These are phyloP conservation scores for Nannochloris sp. DNA, from an alignment of 139 green algal genomes.

Conservation along the genomic window DNA sequence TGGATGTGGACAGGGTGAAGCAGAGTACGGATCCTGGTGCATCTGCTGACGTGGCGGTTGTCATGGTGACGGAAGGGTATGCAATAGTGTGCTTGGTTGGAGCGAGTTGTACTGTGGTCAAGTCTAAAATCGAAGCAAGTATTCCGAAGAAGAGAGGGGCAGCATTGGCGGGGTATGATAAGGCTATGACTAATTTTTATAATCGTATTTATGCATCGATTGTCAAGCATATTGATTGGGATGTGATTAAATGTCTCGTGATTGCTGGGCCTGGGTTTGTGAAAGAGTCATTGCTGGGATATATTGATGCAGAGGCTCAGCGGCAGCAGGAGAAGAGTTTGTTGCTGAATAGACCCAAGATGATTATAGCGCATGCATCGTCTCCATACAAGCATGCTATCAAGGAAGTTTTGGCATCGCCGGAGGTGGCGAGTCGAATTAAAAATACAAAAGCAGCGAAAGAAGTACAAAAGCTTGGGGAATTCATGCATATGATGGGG, in stretches of 20 bases:
- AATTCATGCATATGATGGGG: constrained; percentile 81
- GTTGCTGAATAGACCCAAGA: constrained; percentile 67
- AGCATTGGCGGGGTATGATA: constrained; percentile 79
- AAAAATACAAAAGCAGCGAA: constrained; percentile 80
- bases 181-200: constrained; percentile 69
- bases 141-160: constrained; percentile 84
- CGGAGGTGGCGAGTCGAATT: constrained; percentile 37
- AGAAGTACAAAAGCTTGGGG: constrained; percentile 58
- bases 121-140: constrained; percentile 72
- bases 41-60: constrained; percentile 80
- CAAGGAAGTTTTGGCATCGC: constrained; percentile 61
- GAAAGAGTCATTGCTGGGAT: constrained; percentile 81
- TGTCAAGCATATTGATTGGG: constrained; percentile 77
- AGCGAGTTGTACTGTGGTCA: constrained; percentile 55
- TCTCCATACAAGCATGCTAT: constrained; percentile 85
- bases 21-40: constrained; percentile 54
- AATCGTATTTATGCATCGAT: constrained; percentile 51
- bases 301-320: constrained; percentile 47
- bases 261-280: constrained; percentile 91
- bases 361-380: constrained; percentile 63
- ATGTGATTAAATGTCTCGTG: constrained; percentile 82
- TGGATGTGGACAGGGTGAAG: constrained; percentile 69
- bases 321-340: constrained; percentile 25
- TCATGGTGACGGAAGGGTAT: constrained; percentile 89
- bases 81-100: constrained; percentile 85